Evolutionary conservation across 2,329 filamentous ascomycete genomes (phyloP), one percentile per base, ranked within the genome.

Genomic region (Calonectria crousiana): DNA sequence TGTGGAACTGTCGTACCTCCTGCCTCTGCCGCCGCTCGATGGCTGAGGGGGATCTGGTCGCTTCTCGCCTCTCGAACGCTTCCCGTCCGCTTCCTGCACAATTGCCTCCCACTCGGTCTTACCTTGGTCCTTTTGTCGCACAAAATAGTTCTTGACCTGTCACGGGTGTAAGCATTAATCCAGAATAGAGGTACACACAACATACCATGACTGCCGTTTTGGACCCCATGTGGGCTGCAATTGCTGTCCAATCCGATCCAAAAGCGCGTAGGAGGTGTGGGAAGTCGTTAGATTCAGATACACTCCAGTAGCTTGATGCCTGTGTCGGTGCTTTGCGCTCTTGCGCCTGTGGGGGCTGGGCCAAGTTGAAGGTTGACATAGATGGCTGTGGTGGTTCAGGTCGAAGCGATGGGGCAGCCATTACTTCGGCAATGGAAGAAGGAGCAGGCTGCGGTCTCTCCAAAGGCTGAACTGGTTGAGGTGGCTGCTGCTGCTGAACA

Each of bases 131-230:
- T 92, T 91, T 78, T 92, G 90, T 6, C 92, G 89, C 30, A 89
- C 87, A 77, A 90, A 94, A 79, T 92, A 93, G 79, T 94, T 94
- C 79, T 93, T 93, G 30, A 93, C 92, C 91, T 93, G 80, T 77
- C 23, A 71, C 60, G 44, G 10, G 18, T 34, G 51, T 80, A 69
- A 80, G 75, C 32, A 67, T 26, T 44, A 28, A 13, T 65, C 13
- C 14, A 36, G 8, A 23, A 64, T 38, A 6, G 23, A 44, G 16
- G 28, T 41, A n/a, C 69, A 64, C 56, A 65, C 69, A 78, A 82
- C 89, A 83, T 88, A 94, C 95, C 95, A 97, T 97, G n/a, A 94
- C 94, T 71, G 93, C 90, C 23, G 95, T 96, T 85, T 96, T 96
- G 6, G 94, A 95, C 65, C 93, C 93, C 93, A 97, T 95, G 79